phyloP scores from a whole-genome alignment of 2,329 filamentous ascomycete genomes.

The Pestalotiopsis fici region DNA sequence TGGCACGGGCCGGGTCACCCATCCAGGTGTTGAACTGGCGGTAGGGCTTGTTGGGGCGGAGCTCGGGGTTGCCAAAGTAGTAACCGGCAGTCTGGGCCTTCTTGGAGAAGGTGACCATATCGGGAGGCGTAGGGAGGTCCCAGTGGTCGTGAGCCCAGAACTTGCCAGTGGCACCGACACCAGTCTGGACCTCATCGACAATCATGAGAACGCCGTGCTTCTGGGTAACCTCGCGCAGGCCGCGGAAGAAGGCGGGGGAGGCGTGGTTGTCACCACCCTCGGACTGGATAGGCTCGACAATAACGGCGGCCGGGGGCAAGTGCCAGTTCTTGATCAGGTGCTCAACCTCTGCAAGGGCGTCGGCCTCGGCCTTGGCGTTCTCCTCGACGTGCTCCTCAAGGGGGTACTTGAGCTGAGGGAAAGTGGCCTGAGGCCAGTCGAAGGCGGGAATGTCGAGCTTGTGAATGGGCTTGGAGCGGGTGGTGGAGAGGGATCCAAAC shows the following conservation, averaged over 20 bases:
- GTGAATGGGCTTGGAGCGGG: slow-evolving; percentile 90
- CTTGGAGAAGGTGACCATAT: slow-evolving; percentile 95
- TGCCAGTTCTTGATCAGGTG: slow-evolving; percentile 77
- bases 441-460: slow-evolving; percentile 94
- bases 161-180: slow-evolving; percentile 87
- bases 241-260: slow-evolving; percentile 82
- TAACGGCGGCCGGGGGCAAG: slow-evolving; percentile 76
- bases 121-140: slow-evolving; percentile 75
- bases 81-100: slow-evolving; percentile 94
- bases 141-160: slow-evolving; percentile 99
- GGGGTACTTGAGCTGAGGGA: slow-evolving; percentile 84
- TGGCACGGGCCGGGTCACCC: slow-evolving; percentile 82
- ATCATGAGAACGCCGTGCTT: slow-evolving; percentile 81
- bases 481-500: slow-evolving; percentile 85
- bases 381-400: slow-evolving; percentile 77
- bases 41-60: slow-evolving; percentile 90
- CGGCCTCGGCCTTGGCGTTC: slow-evolving; percentile 80
- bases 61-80: slow-evolving; percentile 79
- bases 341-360: slow-evolving; percentile 82
- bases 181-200: slow-evolving; percentile 93
- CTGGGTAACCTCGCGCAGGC: slow-evolving; percentile 76
- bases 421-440: slow-evolving; percentile 90
- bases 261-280: slow-evolving; percentile 96
- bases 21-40: slow-evolving; percentile 98
- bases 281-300: slow-evolving; percentile 90